phyloP scores from a whole-genome alignment of 306 rosid genomes.

The Elaeagnus macrophylla region DNA sequence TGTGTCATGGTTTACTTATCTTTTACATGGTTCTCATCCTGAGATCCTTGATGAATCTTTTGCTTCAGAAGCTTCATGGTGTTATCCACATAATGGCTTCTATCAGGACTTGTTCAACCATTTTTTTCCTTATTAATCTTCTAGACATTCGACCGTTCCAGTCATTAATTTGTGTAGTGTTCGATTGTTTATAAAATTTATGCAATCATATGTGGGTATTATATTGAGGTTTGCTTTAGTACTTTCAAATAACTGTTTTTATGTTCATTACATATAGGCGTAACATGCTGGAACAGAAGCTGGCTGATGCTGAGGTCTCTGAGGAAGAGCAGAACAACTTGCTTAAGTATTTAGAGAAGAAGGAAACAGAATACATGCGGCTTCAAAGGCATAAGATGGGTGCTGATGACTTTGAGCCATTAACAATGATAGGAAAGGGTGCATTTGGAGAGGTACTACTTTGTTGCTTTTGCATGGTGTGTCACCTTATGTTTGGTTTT shows the following conservation, averaged over 20 bases:
- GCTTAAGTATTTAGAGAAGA: constrained; percentile 61
- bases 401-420: constrained; percentile 72
- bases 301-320: constrained; percentile 88
- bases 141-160: too few species aligned
- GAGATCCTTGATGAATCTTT: too few species aligned
- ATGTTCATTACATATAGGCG: constrained; percentile 37
- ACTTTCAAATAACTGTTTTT: not conserved
- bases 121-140: too few species aligned
- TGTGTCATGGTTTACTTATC: too few species aligned
- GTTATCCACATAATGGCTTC: too few species aligned
- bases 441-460: constrained; percentile 77
- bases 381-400: constrained; percentile 83
- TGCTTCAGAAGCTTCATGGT: too few species aligned
- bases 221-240: too few species aligned
- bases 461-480: not conserved
- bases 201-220: too few species aligned
- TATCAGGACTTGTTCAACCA: too few species aligned
- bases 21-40: too few species aligned
- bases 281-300: constrained; percentile 59
- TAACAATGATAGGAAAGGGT: constrained; percentile 85
- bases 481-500: not conserved
- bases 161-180: too few species aligned
- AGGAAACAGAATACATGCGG: constrained; percentile 89
- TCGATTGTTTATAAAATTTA: too few species aligned
- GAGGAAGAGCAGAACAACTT: constrained; percentile 74